Conservation (phyloP, 148 eudicot species). For the Silene conica region DNA sequence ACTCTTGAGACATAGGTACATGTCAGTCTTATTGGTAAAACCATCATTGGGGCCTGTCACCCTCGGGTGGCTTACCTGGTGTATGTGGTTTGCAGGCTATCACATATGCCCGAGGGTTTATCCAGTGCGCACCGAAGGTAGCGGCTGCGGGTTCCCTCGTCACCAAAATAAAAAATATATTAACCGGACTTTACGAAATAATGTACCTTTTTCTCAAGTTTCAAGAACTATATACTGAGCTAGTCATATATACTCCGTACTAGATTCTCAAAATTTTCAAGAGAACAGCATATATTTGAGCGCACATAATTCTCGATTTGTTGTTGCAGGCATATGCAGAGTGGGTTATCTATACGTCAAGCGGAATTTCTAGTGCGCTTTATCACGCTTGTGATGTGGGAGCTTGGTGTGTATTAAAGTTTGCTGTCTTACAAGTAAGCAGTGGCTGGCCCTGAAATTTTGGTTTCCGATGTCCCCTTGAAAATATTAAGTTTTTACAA, state of each 20-base stretch:
- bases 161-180: too few relatives aligned
- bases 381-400: conserved; percentile 98
- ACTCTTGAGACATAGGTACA: background rate
- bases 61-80: too few relatives aligned
- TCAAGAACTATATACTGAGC: background rate
- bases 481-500: too few relatives aligned
- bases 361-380: conserved; percentile 84
- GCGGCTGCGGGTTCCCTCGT: too few relatives aligned
- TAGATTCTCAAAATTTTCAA: too few relatives aligned
- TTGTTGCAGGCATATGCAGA: conserved; percentile 79
- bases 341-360: conserved; percentile 75
- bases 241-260: background rate
- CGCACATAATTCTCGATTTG: background rate
- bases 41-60: too few relatives aligned
- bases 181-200: too few relatives aligned
- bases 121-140: too few relatives aligned
- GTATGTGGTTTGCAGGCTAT: too few relatives aligned
- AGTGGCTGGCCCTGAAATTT: background rate
- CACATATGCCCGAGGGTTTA: too few relatives aligned
- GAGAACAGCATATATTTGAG: too few relatives aligned
- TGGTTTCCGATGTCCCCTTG: background rate
- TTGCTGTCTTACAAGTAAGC: conserved; percentile 69
- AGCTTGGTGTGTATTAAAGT: conserved; percentile 71
- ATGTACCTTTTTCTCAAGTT: background rate
- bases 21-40: background rate